phyloP scores from a whole-genome alignment of 2,329 filamentous ascomycete genomes.

The Coniella vitis region DNA sequence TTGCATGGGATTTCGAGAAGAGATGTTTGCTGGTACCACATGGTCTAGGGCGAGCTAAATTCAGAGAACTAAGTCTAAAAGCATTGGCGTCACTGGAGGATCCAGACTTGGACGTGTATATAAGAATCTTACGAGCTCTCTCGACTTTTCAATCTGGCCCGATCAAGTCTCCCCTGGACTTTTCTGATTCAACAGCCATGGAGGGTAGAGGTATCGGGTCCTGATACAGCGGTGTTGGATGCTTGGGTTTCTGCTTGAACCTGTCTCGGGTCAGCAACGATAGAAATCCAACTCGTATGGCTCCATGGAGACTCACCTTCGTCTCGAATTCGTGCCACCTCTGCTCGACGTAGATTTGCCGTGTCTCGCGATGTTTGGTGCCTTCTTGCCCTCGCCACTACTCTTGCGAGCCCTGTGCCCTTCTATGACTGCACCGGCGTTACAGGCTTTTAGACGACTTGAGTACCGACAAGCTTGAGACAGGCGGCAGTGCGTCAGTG shows the following conservation, averaged over 20 bases:
- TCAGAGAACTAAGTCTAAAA: too few relatives aligned
- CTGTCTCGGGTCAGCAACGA: constrained; percentile 11
- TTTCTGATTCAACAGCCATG: too few relatives aligned
- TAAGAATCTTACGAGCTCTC: too few relatives aligned
- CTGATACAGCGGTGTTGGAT: too few relatives aligned
- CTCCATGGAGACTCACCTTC: not conserved
- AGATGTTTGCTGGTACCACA: too few relatives aligned
- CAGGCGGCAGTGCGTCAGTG: not conserved
- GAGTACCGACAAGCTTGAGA: not conserved
- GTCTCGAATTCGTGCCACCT: constrained; percentile 8
- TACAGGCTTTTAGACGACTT: not conserved
- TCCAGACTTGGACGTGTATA: too few relatives aligned
- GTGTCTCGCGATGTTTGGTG: constrained; percentile 3
- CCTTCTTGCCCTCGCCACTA: not conserved
- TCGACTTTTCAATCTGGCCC: too few relatives aligned
- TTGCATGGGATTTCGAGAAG: too few relatives aligned
- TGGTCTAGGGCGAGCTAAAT: too few relatives aligned
- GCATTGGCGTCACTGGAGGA: too few relatives aligned
- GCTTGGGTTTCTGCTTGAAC: constrained; percentile 10
- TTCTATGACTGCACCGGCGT: not conserved
- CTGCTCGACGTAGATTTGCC: not conserved
- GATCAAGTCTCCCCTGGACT: too few relatives aligned
- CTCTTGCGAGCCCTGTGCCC: not conserved
- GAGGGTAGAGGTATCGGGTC: too few relatives aligned
- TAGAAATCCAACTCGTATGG: constrained; percentile 2